Evolutionary conservation across 495 filamentous ascomycete species (phyloP), one percentile per base, ranked within the genome.

Genomic region (Penicillium antarcticum): DNA sequence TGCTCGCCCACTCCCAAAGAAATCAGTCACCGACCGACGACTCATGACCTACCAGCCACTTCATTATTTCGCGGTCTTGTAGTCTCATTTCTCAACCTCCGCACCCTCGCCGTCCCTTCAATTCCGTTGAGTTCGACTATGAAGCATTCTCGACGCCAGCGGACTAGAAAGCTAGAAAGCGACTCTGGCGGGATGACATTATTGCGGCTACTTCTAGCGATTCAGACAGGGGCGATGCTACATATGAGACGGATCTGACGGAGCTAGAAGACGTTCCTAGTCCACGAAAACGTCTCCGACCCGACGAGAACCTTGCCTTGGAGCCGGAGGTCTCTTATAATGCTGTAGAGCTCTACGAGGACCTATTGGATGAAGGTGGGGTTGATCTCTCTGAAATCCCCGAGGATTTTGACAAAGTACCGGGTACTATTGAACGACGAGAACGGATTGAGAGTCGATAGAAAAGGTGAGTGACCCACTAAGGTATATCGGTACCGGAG

Each of bases 351-450:
- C 21, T 53, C 36, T 53, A 53, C 37, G 31, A 57, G 8, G 45
- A 60, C 39, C 56, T 33, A 18, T 48, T 60, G 16, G 52, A 60
- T 49, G 44, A 60, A 26, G 49, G 39, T 26, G 45, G 52, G 24
- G 35, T 60, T 43, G 44, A 60, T 48, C 56, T 52, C 21, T 52
- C 43, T 37, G 44, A 60, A 18, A 60, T 60, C 34, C 40, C 52
- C 6, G 35, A 55, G 39, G 52, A 60, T 60, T 55, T 59, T 38
- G 48, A 55, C 36, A 60, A 60, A 40, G 56, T 48, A 39, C 36
- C 23, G 10, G 51, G 38, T 32, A 59, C 56, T 21, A 48, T 59
- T 42, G 26, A 48, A 47, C 42, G 33, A 45, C 38, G 39, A 46
- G 56, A 59, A 47, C 47, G 47, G 56, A 59, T 59, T 23, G 21